These are phyloP conservation scores for Combretum micranthum DNA, from an alignment of 345 rosid genomes.

Conservation along the genomic window DNA sequence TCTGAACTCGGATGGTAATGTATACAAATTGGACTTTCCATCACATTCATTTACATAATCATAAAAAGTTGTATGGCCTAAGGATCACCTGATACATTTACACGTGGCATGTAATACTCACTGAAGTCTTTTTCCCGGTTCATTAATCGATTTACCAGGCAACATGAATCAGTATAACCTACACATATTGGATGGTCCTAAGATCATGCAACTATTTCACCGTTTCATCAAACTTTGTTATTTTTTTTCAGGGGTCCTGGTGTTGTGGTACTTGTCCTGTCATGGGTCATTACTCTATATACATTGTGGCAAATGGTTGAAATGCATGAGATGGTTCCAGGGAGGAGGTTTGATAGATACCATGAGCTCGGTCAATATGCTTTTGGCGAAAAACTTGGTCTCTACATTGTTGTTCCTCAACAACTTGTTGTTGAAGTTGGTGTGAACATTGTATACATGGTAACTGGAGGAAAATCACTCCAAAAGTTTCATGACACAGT, in stretches of 20 bases:
- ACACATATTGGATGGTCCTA: too few relatives aligned
- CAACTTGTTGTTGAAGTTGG: constrained; percentile 65
- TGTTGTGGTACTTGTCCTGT: constrained; percentile 32
- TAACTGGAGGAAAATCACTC: constrained; percentile 73
- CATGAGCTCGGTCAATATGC: constrained; percentile 80
- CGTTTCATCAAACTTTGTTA: background rate
- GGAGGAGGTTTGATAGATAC: constrained; percentile 62
- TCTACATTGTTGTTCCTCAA: constrained; percentile 74
- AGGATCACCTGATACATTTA: too few relatives aligned
- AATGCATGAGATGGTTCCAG: constrained; percentile 86
- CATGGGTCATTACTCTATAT: constrained; percentile 46
- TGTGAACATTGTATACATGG: constrained; percentile 73
- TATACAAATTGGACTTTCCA: background rate
- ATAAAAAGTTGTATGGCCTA: too few relatives aligned
- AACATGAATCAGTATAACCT: too few relatives aligned
- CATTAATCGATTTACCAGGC: too few relatives aligned
- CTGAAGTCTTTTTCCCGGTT: too few relatives aligned
- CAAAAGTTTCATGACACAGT: constrained; percentile 48
- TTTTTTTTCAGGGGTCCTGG: constrained; percentile 46
- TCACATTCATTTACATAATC: background rate
- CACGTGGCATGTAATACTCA: too few relatives aligned
- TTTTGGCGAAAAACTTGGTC: constrained; percentile 76
- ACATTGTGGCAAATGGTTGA: constrained; percentile 89
- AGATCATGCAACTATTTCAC: too few relatives aligned
- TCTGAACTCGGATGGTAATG: constrained; percentile 64